phyloP scores from a whole-genome alignment of 106 monocot species.

The Platanthera zijinensis region DNA sequence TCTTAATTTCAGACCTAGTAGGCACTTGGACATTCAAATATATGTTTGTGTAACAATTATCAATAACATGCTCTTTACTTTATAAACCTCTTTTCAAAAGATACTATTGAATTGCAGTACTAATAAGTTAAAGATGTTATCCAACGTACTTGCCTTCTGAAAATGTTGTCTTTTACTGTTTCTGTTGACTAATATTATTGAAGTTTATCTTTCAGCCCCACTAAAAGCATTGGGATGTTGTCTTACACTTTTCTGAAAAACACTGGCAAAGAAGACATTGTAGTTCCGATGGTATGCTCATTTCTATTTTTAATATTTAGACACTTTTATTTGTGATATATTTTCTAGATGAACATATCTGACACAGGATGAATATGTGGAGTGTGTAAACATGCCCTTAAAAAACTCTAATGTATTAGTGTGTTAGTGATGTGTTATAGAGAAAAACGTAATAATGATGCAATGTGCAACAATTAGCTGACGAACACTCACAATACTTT shows the following conservation, averaged over 20 bases:
- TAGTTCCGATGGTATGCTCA: slow-evolving; percentile 83
- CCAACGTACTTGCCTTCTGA: not conserved
- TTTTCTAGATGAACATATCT: not conserved
- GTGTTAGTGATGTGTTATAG: no score
- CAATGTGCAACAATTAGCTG: no score
- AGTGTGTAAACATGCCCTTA: no score
- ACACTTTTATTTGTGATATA: not conserved
- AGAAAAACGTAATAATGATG: no score
- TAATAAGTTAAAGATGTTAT: not conserved
- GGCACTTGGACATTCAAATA: no score
- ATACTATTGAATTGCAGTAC: not conserved
- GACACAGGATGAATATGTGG: not conserved
- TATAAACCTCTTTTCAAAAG: no score
- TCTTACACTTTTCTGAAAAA: slow-evolving; percentile 81
- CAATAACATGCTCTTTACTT: no score
- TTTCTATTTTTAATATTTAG: not conserved
- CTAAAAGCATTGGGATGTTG: slow-evolving; percentile 83
- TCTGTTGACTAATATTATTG: not conserved
- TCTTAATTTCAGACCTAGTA: no score
- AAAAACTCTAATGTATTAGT: no score
- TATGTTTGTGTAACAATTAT: no score
- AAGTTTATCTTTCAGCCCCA: slow-evolving; percentile 31
- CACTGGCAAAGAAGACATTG: slow-evolving; percentile 91
- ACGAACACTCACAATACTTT: no score
- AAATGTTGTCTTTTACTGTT: not conserved